Base-by-base conservation (phyloP, 495 filamentous ascomycete genomes). In the Penicillium paxilli region DNA sequence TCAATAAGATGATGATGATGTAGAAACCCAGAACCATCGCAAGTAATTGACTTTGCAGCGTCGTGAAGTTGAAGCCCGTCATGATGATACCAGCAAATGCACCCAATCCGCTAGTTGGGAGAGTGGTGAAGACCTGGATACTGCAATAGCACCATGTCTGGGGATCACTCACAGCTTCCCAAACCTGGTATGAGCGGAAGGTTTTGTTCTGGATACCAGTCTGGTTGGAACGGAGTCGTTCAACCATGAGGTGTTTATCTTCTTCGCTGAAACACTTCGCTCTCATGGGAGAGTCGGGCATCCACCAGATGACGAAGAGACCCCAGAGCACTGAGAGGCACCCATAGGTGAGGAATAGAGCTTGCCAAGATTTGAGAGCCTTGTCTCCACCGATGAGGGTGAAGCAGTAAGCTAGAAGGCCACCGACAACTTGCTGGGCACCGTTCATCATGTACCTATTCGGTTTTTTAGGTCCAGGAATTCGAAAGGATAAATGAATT, bases 1-100 rank as follows among this genome's bases (percentile, higher is more conserved):
- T 73, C 30, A 89, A 62, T 23, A 90, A 66, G 12, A 88, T 81
- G 26, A 86, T 12, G 23, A 66, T 66, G 55, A 90, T 88, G 52
- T 87, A 88, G 32, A 79, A 82, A 5, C 87, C 86, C 1, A 89
- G 70, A 5, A 89, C 85, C 84, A 90, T 90, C 16, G 85, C 80
- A 10, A 79, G 60, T 28, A 80, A 60, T 42, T 75, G 75, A 5
- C 71, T 77, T 49, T 80, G 70, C 25, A 77, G 57, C 0, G 66
- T 57, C 0, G 62, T 70, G 45, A 74, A 81, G 0, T 78, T 61
- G 23, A 81, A 79, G 1, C 71, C 60, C 1, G 52, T 67, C 51
- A 81, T 72, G 26, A 81, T 86, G 58, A 89, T 81, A 52, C 83
- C 85, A 28, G 83, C 82, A 61, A 87, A 89, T 2, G 81, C 79